A percentile compares a stretch with the other conserved stretches of the same genome.
Conservation (phyloP, 2,329 filamentous ascomycete genomes). For the Xylaria sp. region DNA sequence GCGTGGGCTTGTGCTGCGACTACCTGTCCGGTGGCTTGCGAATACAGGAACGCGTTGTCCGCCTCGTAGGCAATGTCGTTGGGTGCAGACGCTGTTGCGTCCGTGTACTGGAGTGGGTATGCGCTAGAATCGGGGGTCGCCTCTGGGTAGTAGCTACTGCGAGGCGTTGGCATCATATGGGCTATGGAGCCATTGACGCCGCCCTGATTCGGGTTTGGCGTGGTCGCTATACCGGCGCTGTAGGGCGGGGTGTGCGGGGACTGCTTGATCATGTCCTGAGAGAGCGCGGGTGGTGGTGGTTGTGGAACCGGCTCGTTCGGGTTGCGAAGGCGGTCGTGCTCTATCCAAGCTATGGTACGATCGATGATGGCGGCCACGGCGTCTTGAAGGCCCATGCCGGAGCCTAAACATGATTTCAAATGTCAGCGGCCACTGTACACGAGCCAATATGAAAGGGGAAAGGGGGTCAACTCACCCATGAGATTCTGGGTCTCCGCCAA, state of each 20-base stretch:
- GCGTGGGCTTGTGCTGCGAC: slow-evolving; percentile 31
- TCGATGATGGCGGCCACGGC: slow-evolving; percentile 54
- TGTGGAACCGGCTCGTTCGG: slow-evolving; percentile 25
- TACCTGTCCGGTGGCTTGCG: slow-evolving; percentile 32
- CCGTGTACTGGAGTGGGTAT: slow-evolving; percentile 34
- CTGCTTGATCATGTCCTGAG: slow-evolving; percentile 36
- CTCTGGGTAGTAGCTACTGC: slow-evolving; percentile 34
- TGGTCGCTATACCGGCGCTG: slow-evolving; percentile 23
- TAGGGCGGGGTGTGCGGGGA: slow-evolving; percentile 36
- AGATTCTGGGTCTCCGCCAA: slow-evolving; percentile 67
- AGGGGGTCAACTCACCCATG: slow-evolving; percentile 61
- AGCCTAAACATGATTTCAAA: slow-evolving; percentile 39
- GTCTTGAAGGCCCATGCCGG: slow-evolving; percentile 46
- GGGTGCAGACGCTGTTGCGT: slow-evolving; percentile 27
- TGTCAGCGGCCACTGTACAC: slow-evolving; percentile 14
- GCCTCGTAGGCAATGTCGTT: slow-evolving; percentile 33
- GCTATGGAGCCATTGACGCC: slow-evolving; percentile 25
- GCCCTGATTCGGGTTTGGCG: slow-evolving; percentile 27
- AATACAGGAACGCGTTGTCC: slow-evolving; percentile 34
- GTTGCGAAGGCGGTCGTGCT: slow-evolving; percentile 50
- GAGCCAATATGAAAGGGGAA: not conserved
- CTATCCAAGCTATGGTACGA: slow-evolving; percentile 55
- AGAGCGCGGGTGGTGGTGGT: slow-evolving; percentile 23
- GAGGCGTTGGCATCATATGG: slow-evolving; percentile 28
- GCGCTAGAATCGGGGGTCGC: slow-evolving; percentile 28